Conservation (phyloP, 2,329 filamentous ascomycete genomes). For the Gnomoniopsis sp. region DNA sequence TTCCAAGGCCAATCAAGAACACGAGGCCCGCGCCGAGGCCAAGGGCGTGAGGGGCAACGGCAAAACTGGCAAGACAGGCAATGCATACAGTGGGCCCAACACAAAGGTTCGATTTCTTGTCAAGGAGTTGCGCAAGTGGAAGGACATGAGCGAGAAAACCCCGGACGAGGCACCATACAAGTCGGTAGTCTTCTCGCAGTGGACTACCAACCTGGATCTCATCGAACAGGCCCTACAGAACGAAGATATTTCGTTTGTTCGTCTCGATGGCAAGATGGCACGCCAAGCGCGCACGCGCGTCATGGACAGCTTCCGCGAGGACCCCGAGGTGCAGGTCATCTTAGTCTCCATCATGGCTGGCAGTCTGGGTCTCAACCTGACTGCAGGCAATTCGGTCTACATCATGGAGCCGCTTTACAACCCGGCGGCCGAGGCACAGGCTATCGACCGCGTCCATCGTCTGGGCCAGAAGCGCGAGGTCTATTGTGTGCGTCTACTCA, state of each 20-base stretch:
- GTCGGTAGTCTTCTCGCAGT: constrained; percentile 92
- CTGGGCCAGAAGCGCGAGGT: constrained; percentile 88
- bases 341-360: constrained; percentile 91
- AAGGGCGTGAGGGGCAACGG: constrained; percentile 62
- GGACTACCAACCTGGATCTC: constrained; percentile 91
- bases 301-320: constrained; percentile 73
- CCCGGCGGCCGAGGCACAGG: constrained; percentile 89
- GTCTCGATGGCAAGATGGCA: constrained; percentile 89
- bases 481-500: constrained; percentile 83
- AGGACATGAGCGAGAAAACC: constrained; percentile 57
- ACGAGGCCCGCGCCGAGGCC: constrained; percentile 50
- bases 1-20: constrained; percentile 53
- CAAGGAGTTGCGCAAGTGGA: constrained; percentile 65
- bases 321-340: constrained; percentile 71
- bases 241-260: constrained; percentile 64
- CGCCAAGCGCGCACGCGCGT: constrained; percentile 70
- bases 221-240: constrained; percentile 77
- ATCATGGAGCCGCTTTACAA: constrained; percentile 99
- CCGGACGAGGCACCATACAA: constrained; percentile 75
- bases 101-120: constrained; percentile 87
- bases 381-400: constrained; percentile 80
- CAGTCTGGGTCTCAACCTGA: constrained; percentile 87
- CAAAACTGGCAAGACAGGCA: constrained; percentile 45
- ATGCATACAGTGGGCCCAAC: constrained; percentile 78
- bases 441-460: constrained; percentile 87